These are phyloP conservation scores for Gonapodya prolifera DNA, from an alignment of 192 early-diverging fungal genomes.

Conservation along the genomic window DNA sequence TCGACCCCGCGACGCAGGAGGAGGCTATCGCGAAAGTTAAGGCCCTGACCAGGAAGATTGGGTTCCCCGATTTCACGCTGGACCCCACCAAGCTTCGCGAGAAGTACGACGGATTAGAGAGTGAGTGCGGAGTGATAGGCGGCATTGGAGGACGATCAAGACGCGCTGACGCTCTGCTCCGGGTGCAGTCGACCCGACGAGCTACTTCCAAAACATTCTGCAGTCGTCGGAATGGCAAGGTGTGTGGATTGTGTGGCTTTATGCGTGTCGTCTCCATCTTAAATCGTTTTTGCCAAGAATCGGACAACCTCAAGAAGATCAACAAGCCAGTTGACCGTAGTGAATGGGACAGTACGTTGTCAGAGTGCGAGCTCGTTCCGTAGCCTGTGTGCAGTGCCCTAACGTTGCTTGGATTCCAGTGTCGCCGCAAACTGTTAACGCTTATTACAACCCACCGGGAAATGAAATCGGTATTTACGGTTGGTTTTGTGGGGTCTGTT, in stretches of 20 bases:
- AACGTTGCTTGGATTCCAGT: too few relatives aligned
- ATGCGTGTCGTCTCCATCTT: too few relatives aligned
- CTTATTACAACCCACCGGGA: conserved; percentile 30
- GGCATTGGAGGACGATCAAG: too few relatives aligned
- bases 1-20: conserved; percentile 34
- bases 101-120: conserved; percentile 19
- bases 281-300: too few relatives aligned
- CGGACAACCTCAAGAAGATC: conserved; percentile 18
- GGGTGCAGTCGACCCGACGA: conserved; percentile 12
- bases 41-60: conserved; percentile 29
- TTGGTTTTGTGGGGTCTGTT: not conserved
- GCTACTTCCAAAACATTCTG: conserved; percentile 30
- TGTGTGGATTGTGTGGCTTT: too few relatives aligned
- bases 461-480: conserved; percentile 19
- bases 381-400: too few relatives aligned
- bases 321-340: conserved; percentile 14
- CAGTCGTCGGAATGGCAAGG: conserved; percentile 8
- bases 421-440: conserved; percentile 40
- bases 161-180: too few relatives aligned
- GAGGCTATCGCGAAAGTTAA: conserved; percentile 36
- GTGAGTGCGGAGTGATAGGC: too few relatives aligned
- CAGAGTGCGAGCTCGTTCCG: too few relatives aligned
- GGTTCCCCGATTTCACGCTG: conserved; percentile 23
- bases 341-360: conserved; percentile 21
- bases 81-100: conserved; percentile 23